Base-by-base conservation (phyloP, 78 protist genomes). In the Dictyostelium intermedium region DNA sequence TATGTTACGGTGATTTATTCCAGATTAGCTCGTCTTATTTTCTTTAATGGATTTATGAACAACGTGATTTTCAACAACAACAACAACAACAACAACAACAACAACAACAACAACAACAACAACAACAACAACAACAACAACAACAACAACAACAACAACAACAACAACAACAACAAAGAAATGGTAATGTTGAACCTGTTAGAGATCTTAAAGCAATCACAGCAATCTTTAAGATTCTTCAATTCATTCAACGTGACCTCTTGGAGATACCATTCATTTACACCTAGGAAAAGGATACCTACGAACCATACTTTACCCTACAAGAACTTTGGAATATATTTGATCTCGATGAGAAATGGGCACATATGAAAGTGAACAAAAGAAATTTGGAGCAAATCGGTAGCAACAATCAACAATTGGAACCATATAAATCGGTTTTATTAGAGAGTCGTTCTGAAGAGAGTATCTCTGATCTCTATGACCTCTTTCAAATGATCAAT, bases 281-380 rank as follows among this genome's bases (percentile, higher is more conserved):
- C 39, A 81, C 91, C 61, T 92, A 92, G 34, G 87, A 63, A 47
- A 83, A 77, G 78, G 96, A 92, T 43, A 32, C 70, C 5, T 89
- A 79, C 13, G 94, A 89, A 35, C 82, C 85, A 7, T 43, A 35
- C 23, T 53, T 78, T 10, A 91, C 66, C 10, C 72, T 77, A 5
- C 83, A 50, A 34, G 96, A 92, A n/a, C 85, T 92, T n/a, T 92
- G 96, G 96, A 74, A 43, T 6, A 92, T 92, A 6, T 83, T 61
- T 56, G 96, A 92, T 78, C 63, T 85, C 39, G 96, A 92, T 23
- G 96, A 86, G 50, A 92, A 92, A 56, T 92, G 96, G 96, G 35
- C 37, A 11, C 96, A 92, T 27, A 35, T 92, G 41, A 50, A 41
- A 3, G 39, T 39, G 1, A 69, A 60, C 5, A 83, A 92, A 66